Base-by-base conservation (phyloP, 768 basidiomycete genomes). In the Panaeolus cyanescens region DNA sequence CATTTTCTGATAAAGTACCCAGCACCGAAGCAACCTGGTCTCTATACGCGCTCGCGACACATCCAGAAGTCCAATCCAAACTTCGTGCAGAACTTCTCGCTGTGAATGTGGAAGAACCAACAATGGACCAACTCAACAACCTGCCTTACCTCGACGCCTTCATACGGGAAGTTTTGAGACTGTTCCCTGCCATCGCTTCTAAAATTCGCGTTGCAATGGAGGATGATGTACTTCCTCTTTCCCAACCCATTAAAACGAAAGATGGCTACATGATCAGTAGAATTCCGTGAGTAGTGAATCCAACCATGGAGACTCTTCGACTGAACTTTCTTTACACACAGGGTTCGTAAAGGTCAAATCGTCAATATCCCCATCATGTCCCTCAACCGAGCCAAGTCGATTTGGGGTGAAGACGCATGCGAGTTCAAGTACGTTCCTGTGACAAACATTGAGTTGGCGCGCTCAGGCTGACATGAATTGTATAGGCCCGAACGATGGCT, bases 71-170 rank as follows among this genome's bases (percentile, higher is more conserved):
- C 4, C 89, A 90, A 62, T 72, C 65, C 9, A 83, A 82, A 62
- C 79, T 92, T 0, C 79, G 88, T 1, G 77, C 82, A 2, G 90
- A 92, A 66, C 75, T 88, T 1, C 71, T 82, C 7, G 67, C 73
- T 0, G 74, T 87, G 5, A 66, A 76, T 1, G 85, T 82, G 0
- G 84, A 88, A 5, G 82, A 73, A 0, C 89, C 89, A 2, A 79
- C 80, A 1, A 90, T 91, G 86, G 90, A 92, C 32, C 80, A 86
- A 30, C 79, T 93, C 1, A 81, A 83, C 60, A 75, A 80, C 5
- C 77, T 93, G 5, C 81, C 87, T 0, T 91, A 89, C 66, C 84
- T 93, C 20, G 91, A 91, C 62, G 77, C 76, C 19, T 80, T 89
- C 15, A 77, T 88, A 2, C 79, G 83, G 5, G 89, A 90, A 71